A percentile compares a stretch with the other conserved stretches of the same genome.
phyloP scores from a whole-genome alignment of 139 green algal species.

The Closterium sp. region DNA sequence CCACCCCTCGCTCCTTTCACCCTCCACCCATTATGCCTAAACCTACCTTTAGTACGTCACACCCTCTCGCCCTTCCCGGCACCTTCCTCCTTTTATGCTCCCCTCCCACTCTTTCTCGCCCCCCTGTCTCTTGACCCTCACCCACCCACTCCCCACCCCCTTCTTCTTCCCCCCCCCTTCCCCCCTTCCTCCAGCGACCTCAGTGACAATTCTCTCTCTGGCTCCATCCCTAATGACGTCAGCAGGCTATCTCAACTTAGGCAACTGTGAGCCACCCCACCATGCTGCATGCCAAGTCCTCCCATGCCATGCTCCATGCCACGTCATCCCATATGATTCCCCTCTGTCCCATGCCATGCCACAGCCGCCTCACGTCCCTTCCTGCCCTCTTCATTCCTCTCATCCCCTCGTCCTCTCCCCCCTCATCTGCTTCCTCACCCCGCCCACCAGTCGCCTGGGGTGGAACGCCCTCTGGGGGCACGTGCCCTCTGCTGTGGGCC shows the following conservation, averaged over 20 bases:
- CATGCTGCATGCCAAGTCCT: background rate
- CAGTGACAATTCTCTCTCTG: background rate
- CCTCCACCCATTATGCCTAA: background rate
- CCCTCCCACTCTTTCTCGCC: too few species aligned
- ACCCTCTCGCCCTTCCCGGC: too few species aligned
- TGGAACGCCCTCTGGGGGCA: background rate
- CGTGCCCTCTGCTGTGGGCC: background rate
- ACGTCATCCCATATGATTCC: background rate
- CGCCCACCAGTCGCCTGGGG: background rate
- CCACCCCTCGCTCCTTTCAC: background rate
- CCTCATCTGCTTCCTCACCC: background rate
- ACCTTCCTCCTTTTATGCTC: too few species aligned
- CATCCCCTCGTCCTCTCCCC: background rate
- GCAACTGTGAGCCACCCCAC: background rate
- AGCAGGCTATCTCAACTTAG: background rate
- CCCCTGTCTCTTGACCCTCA: background rate
- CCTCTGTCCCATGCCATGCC: background rate
- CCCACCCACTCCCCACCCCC: too few species aligned
- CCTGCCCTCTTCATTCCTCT: background rate
- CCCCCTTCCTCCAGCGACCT: background rate
- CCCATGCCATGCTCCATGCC: background rate
- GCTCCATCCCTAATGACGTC: background rate
- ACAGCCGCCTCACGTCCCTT: background rate
- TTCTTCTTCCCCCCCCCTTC: background rate
- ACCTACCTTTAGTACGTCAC: background rate